These are phyloP conservation scores for Pythium folliculosum DNA, from an alignment of 352 stramenopile species.

Conservation along the genomic window DNA sequence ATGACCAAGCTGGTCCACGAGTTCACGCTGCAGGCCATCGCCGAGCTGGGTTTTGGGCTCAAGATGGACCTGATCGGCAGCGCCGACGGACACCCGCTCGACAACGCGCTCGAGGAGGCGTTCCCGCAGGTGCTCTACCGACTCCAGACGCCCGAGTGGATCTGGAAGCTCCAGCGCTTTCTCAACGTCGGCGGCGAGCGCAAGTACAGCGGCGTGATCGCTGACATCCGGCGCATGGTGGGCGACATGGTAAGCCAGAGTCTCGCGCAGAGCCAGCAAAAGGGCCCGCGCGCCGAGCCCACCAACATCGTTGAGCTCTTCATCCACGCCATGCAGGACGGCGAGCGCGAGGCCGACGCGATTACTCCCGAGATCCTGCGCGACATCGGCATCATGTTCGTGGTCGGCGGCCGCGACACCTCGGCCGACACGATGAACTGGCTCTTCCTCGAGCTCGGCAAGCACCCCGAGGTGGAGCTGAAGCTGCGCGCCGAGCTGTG, in stretches of 20 bases:
- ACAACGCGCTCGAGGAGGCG: conserved; percentile 3
- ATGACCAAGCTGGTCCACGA: background rate
- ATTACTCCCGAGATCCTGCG: conserved; percentile 33
- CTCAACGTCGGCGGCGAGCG: conserved; percentile 24
- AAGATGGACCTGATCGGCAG: background rate
- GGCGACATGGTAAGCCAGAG: conserved; percentile 20
- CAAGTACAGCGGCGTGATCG: background rate
- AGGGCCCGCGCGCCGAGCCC: conserved; percentile 7
- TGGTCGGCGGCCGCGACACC: conserved; percentile 55
- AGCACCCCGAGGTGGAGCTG: conserved; percentile 37
- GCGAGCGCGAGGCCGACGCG: conserved; percentile 1
- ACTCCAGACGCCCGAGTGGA: conserved; percentile 4
- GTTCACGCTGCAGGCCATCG: conserved; percentile 3
- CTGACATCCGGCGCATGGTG: conserved; percentile 13
- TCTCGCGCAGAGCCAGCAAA: conserved; percentile 7
- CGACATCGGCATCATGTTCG: conserved; percentile 52
- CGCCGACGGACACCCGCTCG: conserved; percentile 9
- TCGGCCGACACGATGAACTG: conserved; percentile 49
- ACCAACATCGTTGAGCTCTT: conserved; percentile 29
- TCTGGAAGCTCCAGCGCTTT: conserved; percentile 24
- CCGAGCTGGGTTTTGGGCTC: conserved; percentile 2
- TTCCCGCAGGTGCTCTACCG: conserved; percentile 13
- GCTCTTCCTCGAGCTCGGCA: conserved; percentile 41
- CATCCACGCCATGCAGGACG: conserved; percentile 26
- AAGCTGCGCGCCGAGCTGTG: conserved; percentile 35